phyloP scores from a whole-genome alignment of 345 rosid species.

The Capsella bursapastoris region DNA sequence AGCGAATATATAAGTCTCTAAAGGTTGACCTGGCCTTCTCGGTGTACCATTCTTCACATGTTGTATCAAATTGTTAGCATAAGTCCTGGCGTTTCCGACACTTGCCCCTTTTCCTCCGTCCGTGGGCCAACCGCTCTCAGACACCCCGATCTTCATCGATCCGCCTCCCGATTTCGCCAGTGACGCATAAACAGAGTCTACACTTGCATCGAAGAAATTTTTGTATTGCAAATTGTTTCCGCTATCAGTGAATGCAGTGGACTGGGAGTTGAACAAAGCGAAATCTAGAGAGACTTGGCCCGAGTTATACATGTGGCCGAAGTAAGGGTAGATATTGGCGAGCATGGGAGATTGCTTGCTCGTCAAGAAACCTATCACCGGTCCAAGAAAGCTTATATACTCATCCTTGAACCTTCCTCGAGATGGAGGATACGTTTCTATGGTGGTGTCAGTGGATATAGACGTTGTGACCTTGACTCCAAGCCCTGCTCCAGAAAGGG shows the following conservation, averaged over 20 bases:
- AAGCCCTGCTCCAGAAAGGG: conserved; percentile 30
- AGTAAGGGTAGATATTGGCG: conserved; percentile 50
- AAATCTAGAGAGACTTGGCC: conserved; percentile 40
- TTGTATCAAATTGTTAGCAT: conserved; percentile 46
- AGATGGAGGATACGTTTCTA: conserved; percentile 50
- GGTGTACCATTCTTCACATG: conserved; percentile 50
- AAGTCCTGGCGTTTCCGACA: conserved; percentile 42
- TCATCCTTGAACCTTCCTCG: conserved; percentile 40
- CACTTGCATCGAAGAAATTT: conserved; percentile 40
- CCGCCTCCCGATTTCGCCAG: conserved; percentile 46
- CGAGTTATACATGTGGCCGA: conserved; percentile 33
- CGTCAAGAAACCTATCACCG: conserved; percentile 48
- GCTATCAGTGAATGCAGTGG: conserved; percentile 27
- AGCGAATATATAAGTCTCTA: conserved; percentile 48
- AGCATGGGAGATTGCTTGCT: conserved; percentile 50
- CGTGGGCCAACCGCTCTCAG: conserved; percentile 54
- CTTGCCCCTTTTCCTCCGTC: conserved; percentile 33
- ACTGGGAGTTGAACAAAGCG: conserved; percentile 46
- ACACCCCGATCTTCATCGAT: conserved; percentile 46
- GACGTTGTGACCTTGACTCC: conserved; percentile 48
- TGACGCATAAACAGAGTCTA: conserved; percentile 37
- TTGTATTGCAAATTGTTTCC: neutral
- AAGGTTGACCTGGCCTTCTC: conserved; percentile 45
- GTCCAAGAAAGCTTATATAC: conserved; percentile 37
- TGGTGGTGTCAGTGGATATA: conserved; percentile 28